Percentiles rank a stretch among this genome's conserved stretches.
These are phyloP conservation scores for Trichoderma polysporum DNA, from an alignment of 2,329 filamentous ascomycete species.

Conservation along the genomic window DNA sequence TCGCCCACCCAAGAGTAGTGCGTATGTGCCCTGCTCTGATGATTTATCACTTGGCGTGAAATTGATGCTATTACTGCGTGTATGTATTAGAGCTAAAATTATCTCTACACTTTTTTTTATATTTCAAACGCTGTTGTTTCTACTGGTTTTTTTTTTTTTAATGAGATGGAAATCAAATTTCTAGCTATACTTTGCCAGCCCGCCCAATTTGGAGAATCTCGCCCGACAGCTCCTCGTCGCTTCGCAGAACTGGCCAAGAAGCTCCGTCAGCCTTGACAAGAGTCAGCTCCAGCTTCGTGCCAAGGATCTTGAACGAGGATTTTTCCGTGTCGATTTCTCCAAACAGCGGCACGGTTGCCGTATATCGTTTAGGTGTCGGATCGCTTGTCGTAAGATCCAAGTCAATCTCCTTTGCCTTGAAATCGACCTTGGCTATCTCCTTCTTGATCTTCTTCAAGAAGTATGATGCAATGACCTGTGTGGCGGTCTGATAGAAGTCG, in stretches of 20 bases:
- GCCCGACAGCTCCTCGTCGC: slow-evolving; percentile 65
- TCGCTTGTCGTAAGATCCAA: slow-evolving; percentile 87
- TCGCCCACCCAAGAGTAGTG: not conserved
- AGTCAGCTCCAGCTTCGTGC: slow-evolving; percentile 83
- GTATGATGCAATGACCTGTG: slow-evolving; percentile 82
- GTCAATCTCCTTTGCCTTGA: slow-evolving; percentile 61
- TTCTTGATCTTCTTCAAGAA: slow-evolving; percentile 98
- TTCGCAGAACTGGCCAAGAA: slow-evolving; percentile 82
- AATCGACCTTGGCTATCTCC: slow-evolving; percentile 68
- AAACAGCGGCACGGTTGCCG: slow-evolving; percentile 70
- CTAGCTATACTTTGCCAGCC: slow-evolving; percentile 50
- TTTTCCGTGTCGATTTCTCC: slow-evolving; percentile 72
- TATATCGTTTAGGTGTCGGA: slow-evolving; percentile 73
- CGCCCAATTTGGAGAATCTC: slow-evolving; percentile 89
- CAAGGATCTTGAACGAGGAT: slow-evolving; percentile 77
- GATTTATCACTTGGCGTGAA: not conserved
- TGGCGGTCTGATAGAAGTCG: slow-evolving; percentile 93
- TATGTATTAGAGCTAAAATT: not conserved
- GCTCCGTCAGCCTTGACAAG: slow-evolving; percentile 69
- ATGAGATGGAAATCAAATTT: not conserved
- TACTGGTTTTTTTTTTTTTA: not conserved
- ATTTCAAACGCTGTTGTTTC: not conserved
- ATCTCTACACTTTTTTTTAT: not conserved
- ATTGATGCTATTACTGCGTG: not conserved
- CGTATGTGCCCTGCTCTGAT: not conserved